phyloP scores from a whole-genome alignment of 345 rosid genomes.

The Moringa oleifera region DNA sequence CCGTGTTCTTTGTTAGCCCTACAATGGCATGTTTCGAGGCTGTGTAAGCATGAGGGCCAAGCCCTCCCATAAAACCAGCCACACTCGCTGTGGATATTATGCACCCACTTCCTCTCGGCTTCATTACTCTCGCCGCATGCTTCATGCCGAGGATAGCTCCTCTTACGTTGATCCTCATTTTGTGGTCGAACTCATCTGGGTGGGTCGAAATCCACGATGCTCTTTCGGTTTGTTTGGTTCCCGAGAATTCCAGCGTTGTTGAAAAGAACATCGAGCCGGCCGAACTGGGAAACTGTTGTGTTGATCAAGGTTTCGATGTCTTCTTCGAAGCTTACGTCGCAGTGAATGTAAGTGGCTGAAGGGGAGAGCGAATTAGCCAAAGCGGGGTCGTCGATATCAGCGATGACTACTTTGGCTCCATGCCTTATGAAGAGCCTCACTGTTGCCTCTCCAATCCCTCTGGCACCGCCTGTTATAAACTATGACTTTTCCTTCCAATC shows the following conservation, averaged over 20 bases:
- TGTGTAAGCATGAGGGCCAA: constrained; percentile 85
- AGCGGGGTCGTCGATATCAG: constrained; percentile 56
- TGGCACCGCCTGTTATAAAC: constrained; percentile 78
- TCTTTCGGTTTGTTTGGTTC: constrained; percentile 54
- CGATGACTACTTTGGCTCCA: constrained; percentile 78
- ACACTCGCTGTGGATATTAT: constrained; percentile 76
- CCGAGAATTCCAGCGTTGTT: constrained; percentile 90
- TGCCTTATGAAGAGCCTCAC: constrained; percentile 54
- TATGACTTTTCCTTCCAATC: constrained; percentile 79
- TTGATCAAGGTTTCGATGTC: constrained; percentile 52
- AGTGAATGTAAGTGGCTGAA: constrained; percentile 48
- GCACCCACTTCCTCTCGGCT: constrained; percentile 48
- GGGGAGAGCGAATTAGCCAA: constrained; percentile 46
- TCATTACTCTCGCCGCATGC: constrained; percentile 80
- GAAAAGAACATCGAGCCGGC: constrained; percentile 55
- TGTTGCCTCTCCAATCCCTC: constrained; percentile 79
- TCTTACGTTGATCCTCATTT: constrained; percentile 65
- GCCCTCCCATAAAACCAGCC: constrained; percentile 77
- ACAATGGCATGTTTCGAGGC: constrained; percentile 86
- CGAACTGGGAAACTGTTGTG: constrained; percentile 44
- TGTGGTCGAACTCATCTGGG: constrained; percentile 52
- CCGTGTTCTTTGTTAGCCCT: constrained; percentile 74
- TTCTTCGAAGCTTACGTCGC: constrained; percentile 62
- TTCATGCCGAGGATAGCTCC: constrained; percentile 70
- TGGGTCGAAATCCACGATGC: constrained; percentile 58